Base-by-base conservation (phyloP, 106 monocot species). In the Dioscorea dumetorum region DNA sequence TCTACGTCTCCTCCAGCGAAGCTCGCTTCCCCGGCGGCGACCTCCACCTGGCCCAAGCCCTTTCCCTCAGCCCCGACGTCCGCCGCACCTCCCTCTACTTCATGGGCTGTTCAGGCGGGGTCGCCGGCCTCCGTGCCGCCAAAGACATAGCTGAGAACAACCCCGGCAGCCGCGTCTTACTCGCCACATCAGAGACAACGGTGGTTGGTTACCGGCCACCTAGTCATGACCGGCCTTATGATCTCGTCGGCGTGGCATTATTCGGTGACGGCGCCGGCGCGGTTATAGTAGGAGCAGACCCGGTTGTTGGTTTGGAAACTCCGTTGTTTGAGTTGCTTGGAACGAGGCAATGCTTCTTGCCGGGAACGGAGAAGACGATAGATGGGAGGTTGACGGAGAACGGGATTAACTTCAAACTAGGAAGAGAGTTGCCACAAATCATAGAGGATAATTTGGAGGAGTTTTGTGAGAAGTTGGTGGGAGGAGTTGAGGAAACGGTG, bases 111-210 rank as follows among this genome's bases (percentile, higher is more conserved):
- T 87, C 75, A 63, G 94, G 87, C 23, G 90, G 94, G 4, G 94
- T 81, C 19, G 67, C 94, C 0, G 87, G 76, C 61, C 94, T 94
- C 58, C 87, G 94, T 16, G 78, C 85, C 0, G 94, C 87, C 71
- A 94, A 94, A 58, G 94, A 94, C 77, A 66, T 94, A 22, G 87
- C 85, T 15, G 94, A 94, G 79, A 90, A 83, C 77, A 94, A 94
- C 80, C 84, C 82, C 7, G 94, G 90, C 1, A 79, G 84, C 78
- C 94, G 94, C 23, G 83, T 87, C 41, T 82, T 90, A 16, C 72
- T 94, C 50, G 85, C 72, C 16, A 87, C 90, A 4, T 73, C 94
- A 0, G 94, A 94, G 70, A 90, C 90, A 28, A 94, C 90, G 22
- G 65, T 86, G 61, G 24, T 90, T 10, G 87, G 90, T 3, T 90